Evolutionary conservation across 495 filamentous ascomycete species (phyloP).

Genomic region (Tuber microsphaerosporum): DNA sequence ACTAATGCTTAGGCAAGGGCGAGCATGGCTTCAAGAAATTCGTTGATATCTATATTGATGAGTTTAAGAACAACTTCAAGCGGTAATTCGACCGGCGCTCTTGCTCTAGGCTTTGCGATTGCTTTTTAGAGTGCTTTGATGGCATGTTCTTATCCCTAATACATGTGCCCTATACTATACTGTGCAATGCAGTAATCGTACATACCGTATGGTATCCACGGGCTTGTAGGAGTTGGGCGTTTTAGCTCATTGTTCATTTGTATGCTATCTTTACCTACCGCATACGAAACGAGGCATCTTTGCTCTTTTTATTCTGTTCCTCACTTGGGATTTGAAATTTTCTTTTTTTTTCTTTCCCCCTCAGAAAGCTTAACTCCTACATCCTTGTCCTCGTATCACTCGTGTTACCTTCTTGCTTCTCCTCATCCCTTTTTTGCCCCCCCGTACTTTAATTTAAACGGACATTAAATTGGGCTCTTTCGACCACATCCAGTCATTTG

Average conservation of each 20-base stretch:
- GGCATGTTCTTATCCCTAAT: background rate
- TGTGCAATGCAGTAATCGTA: background rate
- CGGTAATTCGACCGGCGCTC: constrained; percentile 37
- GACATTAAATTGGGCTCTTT: constrained; percentile 52
- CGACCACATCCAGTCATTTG: constrained; percentile 45
- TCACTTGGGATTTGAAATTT: background rate
- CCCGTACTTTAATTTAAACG: constrained; percentile 25
- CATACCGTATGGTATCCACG: background rate
- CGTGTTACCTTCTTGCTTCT: constrained; percentile 14
- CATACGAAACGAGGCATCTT: background rate
- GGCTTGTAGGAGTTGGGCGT: background rate
- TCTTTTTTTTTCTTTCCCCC: background rate
- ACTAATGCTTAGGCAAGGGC: background rate
- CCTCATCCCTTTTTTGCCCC: background rate
- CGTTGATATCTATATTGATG: constrained; percentile 53
- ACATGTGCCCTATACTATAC: background rate
- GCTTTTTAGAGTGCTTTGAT: background rate
- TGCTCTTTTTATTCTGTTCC: background rate
- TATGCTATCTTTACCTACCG: background rate
- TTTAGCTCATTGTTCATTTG: background rate
- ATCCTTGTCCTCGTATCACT: constrained; percentile 7
- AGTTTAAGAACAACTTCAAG: constrained; percentile 54
- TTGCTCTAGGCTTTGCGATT: background rate
- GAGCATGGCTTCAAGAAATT: constrained; percentile 44
- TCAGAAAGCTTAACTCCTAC: background rate